Base-by-base conservation (phyloP, 148 eudicot genomes). In the Rheum nobile region DNA sequence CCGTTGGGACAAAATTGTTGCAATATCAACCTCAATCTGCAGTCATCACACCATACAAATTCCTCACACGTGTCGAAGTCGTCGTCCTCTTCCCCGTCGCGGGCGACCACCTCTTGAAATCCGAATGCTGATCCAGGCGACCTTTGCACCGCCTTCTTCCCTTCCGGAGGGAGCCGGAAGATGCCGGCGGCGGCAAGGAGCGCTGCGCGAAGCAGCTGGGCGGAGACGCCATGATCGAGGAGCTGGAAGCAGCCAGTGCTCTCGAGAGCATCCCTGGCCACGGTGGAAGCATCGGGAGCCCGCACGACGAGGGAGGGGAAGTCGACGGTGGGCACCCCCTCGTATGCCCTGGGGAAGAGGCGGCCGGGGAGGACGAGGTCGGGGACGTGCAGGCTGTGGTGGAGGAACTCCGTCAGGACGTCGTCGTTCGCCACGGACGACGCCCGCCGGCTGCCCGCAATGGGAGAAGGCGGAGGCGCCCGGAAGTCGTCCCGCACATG, bases 401-500 rank as follows among this genome's bases (percentile, higher is more conserved):
- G 85, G 11, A 93, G 88, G 68, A 83, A 93, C 2, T 90, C 87
- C 0, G 98, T 76, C 21, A 93, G 75, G 67, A 90, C 77, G 13
- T 82, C 94, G 6, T 90, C 96, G 76, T 93, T 93, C 0, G 88
- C 67, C 59, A 87, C 83, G 6, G 91, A 83, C 21, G 94, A 89
- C 12, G 83, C 14, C 4, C 94, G 80, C 22, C 96, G 87, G 48
- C 90, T 88, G 24, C 90, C 76, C 8, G 85, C 92, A 0, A 88
- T 79, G 14, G 98, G 98, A 5, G 98, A 90, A 3, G 98, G 96
- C 4, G 98, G 96, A 14, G 98, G 96, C 0, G 98, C 98, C 4
- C 90, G 89, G 80, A 93, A 93, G 47, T 90, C 86, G n/a, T n/a
- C n/a, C n/a, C n/a, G n/a, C n/a, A n/a, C n/a, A n/a, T n/a, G n/a